Conservation (phyloP, 2,329 filamentous ascomycete species). For the Verticillium albo-atrum region DNA sequence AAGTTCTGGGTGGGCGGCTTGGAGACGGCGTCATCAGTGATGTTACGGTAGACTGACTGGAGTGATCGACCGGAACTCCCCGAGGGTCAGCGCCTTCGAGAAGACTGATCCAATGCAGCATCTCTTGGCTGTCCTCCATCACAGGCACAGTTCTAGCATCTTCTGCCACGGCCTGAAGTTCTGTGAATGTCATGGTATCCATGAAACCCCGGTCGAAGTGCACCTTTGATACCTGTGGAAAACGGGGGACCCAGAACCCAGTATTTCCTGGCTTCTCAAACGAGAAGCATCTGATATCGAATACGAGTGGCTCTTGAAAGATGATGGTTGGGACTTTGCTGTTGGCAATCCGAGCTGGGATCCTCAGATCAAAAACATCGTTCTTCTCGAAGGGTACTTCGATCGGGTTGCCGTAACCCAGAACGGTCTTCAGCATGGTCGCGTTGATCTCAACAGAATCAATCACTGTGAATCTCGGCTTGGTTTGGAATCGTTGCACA, state of each 20-base stretch:
- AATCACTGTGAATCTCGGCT: conserved; percentile 62
- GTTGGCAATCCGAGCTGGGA: conserved; percentile 38
- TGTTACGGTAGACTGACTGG: conserved; percentile 40
- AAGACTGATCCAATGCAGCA: conserved; percentile 54
- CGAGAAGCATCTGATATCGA: conserved; percentile 75
- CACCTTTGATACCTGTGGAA: conserved; percentile 71
- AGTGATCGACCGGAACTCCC: conserved; percentile 34
- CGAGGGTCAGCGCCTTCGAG: conserved; percentile 52
- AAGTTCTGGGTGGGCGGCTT: conserved; percentile 1
- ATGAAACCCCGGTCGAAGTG: conserved; percentile 69
- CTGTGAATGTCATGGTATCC: conserved; percentile 64
- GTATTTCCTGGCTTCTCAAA: conserved; percentile 70
- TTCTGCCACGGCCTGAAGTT: conserved; percentile 64
- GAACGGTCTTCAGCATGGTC: conserved; percentile 46
- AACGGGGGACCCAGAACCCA: conserved; percentile 69
- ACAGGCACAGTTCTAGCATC: conserved; percentile 45
- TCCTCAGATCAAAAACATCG: conserved; percentile 37
- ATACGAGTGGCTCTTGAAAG: conserved; percentile 69
- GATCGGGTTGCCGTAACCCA: conserved; percentile 38
- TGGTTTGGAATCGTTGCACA: conserved; percentile 43
- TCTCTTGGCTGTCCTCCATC: conserved; percentile 55
- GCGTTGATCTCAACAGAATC: conserved; percentile 56
- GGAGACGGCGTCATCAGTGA: conserved; percentile 8
- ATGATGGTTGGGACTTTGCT: conserved; percentile 41
- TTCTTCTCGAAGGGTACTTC: conserved; percentile 34